phyloP scores from a whole-genome alignment of 192 early-diverging fungal species.

The Kickxella alabastrina region DNA sequence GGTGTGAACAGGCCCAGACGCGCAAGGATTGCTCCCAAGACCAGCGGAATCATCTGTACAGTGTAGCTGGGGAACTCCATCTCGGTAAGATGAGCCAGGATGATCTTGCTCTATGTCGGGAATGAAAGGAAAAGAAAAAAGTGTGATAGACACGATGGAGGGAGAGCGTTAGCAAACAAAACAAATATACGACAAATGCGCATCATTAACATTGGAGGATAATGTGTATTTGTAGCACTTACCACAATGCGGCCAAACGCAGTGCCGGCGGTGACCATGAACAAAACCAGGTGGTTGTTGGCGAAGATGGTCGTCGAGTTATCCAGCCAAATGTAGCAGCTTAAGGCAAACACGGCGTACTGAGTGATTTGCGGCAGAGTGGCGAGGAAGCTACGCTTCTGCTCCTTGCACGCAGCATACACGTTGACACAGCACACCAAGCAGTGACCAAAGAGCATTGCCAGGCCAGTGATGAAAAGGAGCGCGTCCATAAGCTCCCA shows the following conservation, averaged over 20 bases:
- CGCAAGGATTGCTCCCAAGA: constrained; percentile 65
- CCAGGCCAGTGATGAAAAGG: constrained; percentile 24
- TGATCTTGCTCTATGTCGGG: constrained; percentile 68
- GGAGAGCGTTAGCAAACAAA: neutral
- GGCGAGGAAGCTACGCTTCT: constrained; percentile 59
- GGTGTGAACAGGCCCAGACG: constrained; percentile 68
- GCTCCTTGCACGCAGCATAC: constrained; percentile 48
- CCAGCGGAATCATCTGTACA: constrained; percentile 69
- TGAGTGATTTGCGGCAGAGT: constrained; percentile 64
- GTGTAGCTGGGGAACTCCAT: constrained; percentile 79
- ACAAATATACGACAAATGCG: neutral
- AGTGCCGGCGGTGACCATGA: constrained; percentile 70
- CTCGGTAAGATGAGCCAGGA: constrained; percentile 85
- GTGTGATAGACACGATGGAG: neutral
- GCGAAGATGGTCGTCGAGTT: constrained; percentile 65
- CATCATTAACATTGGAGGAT: neutral
- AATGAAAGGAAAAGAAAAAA: neutral
- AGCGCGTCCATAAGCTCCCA: constrained; percentile 44
- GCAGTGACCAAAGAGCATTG: constrained; percentile 45
- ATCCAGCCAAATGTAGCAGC: constrained; percentile 70
- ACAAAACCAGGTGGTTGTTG: constrained; percentile 69
- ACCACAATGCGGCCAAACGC: constrained; percentile 80
- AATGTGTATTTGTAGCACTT: constrained; percentile 8
- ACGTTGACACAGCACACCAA: constrained; percentile 48
- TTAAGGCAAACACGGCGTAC: constrained; percentile 57